Evolutionary conservation across 2,329 filamentous ascomycete genomes (phyloP), one percentile per base, ranked within the genome.

Genomic region (Eutypella sp.): DNA sequence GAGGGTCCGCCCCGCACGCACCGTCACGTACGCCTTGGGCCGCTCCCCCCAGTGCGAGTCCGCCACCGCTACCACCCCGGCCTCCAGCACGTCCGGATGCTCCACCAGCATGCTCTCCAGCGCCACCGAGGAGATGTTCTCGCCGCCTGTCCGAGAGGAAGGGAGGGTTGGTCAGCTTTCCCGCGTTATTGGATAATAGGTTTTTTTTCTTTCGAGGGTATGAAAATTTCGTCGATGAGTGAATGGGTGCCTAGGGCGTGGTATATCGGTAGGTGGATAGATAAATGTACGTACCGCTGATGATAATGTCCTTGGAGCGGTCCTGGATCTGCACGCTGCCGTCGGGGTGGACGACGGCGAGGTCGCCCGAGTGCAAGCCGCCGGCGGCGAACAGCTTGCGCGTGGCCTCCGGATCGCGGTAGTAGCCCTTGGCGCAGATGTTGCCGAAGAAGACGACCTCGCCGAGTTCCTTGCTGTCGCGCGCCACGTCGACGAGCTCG

Each of bases 231-330:
- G n/a, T n/a, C n/a, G n/a, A n/a, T 29, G 25, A 33, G 29, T 15
- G 29, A 33, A 33, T 44, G 31, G 23, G 41, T 24, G 29, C 10
- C 38, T 47, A 38, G 39, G 20, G 25, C 15, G 33, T 39, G 23
- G n/a, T 8, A 34, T 3, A 16, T 42, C 10, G 20, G 15, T 16
- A 40, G 20, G 19, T 36, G 16, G 25, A 24, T n/a, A 42, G 22
- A 16, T 20, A 36, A 27, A 24, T 5, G 39, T 41, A 65, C 76
- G 56, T 72, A 88, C 87, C 88, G 44, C 88, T 95, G 52, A 99
- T 99, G 60, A 99, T 99, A 44, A 99, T 96, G 63, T 99, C 93
- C 72, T 99, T 99, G 13, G 89, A 88, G 18, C 93, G 79, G 67
- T 99, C 93, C 47, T 95, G 73, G 52, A 99, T 96, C 71, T 97